These are phyloP conservation scores for Alloteropsis semialata DNA, from an alignment of 176 grass and related monocot genomes.

Conservation along the genomic window DNA sequence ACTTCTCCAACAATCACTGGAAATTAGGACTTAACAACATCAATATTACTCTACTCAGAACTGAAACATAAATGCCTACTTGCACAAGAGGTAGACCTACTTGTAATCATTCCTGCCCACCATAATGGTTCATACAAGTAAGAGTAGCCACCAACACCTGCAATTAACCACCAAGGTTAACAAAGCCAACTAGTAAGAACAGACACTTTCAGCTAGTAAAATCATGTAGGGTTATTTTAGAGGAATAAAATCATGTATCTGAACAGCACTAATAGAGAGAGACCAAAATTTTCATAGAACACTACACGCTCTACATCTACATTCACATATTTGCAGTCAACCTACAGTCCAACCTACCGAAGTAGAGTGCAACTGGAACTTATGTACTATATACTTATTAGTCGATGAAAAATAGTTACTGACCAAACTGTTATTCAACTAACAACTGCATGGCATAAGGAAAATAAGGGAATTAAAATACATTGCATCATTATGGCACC, in stretches of 20 bases:
- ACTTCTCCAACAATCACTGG: conserved; percentile 97
- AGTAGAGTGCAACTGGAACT: not conserved
- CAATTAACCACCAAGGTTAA: conserved; percentile 27
- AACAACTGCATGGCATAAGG: not conserved
- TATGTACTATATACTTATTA: too few species aligned
- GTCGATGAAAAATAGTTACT: not conserved
- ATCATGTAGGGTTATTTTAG: too few species aligned
- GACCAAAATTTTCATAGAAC: not conserved
- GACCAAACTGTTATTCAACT: not conserved
- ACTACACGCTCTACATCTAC: not conserved
- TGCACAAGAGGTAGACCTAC: conserved; percentile 45
- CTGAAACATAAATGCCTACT: conserved; percentile 11
- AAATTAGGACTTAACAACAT: conserved; percentile 19
- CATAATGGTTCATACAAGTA: conserved; percentile 95
- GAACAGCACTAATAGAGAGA: not conserved
- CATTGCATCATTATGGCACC: not conserved
- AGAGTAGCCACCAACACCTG: conserved; percentile 94
- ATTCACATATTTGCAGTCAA: conserved; percentile 12
- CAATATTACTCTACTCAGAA: conserved; percentile 32
- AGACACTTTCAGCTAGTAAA: not conserved
- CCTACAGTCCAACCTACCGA: not conserved
- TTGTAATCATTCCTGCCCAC: conserved; percentile 98
- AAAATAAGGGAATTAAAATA: not conserved
- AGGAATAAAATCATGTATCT: too few species aligned
- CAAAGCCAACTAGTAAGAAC: not conserved